phyloP scores from a whole-genome alignment of 805 yeast species.

The Candida sanyiensis region DNA sequence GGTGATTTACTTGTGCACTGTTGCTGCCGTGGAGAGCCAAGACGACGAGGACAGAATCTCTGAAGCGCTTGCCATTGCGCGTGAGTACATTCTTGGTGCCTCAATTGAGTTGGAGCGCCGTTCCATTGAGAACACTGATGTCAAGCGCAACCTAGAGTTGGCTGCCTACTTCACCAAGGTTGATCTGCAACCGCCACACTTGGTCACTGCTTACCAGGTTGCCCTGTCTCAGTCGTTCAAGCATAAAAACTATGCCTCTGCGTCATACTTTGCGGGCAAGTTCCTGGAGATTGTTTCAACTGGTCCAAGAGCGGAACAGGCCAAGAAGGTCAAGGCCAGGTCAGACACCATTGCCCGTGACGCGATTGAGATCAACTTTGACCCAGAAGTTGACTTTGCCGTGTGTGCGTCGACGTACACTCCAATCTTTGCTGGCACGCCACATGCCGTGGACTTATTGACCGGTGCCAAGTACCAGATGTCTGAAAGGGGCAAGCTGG shows the following conservation, averaged over 20 bases:
- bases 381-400: slow-evolving; percentile 85
- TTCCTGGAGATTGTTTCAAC: slow-evolving; percentile 61
- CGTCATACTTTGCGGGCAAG: slow-evolving; percentile 85
- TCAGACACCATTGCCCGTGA: slow-evolving; percentile 81
- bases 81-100: slow-evolving; percentile 87
- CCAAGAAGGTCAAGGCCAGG: slow-evolving; percentile 71
- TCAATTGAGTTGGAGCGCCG: slow-evolving; percentile 90
- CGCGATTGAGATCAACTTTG: slow-evolving; percentile 86
- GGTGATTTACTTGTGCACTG: slow-evolving; percentile 68
- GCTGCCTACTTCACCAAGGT: slow-evolving; percentile 94
- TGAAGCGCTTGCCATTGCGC: slow-evolving; percentile 66
- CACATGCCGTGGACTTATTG: slow-evolving; percentile 67
- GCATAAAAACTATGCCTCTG: slow-evolving; percentile 80
- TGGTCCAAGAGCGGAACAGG: slow-evolving; percentile 86
- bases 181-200: slow-evolving; percentile 75
- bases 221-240: slow-evolving; percentile 93
- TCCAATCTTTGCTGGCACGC: slow-evolving; percentile 79
- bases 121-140: slow-evolving; percentile 58
- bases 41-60: slow-evolving; percentile 74
- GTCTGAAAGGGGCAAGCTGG: slow-evolving; percentile 70
- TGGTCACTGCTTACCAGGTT: slow-evolving; percentile 82
- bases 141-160: slow-evolving; percentile 84
- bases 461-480: slow-evolving; percentile 86
- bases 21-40: slow-evolving; percentile 62
- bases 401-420: slow-evolving; percentile 83